Evolutionary conservation across 306 rosid genomes (phyloP), one percentile per base, ranked within the genome.

Genomic region (Prunus campanulata): DNA sequence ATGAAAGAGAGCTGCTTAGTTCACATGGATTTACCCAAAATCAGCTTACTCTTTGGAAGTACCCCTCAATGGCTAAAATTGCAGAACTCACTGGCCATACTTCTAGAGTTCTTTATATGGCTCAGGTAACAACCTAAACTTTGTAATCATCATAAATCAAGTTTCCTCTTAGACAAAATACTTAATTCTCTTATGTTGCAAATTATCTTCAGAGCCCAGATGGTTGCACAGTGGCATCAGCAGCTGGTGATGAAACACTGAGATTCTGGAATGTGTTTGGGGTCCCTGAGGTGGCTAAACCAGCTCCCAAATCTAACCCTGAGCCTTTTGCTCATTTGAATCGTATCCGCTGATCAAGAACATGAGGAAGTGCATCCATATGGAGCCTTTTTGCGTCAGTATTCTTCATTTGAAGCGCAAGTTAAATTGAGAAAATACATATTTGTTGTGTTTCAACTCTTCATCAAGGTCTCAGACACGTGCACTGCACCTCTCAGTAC

Each of bases 1-100:
- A 89, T n/a, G 97, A 93, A 83, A 88, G 92, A 12, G 97, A 90
- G 85, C 80, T 93, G 72, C 97, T 93, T 52, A 93, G 97, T 82
- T 88, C 97, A 1, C 97, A 93, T 42, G 97, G 97, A 44, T 89
- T 84, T 71, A 79, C 91, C 10, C 85, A 93, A 69, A 90, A 93
- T 72, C 97, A 83, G 83, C 83, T 83, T n/a, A 86, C 93, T 60
- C 96, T 92, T 60, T 92, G 97, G 97, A 90, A 92, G 60, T 92
- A 92, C 66, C 97, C 97, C 11, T 92, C 97, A 7, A 92, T 92
- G 96, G 85, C 85, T 66, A 90, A 88, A 80, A 83, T 87, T 86
- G 91, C 87, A 11, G 97, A 92, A 83, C 93, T 92, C 79, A 86
- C 68, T 4, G 96, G 97, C 44, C 97, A 92, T 68, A 84, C 92